phyloP scores from a whole-genome alignment of 2,329 filamentous ascomycete genomes.

The Fusarium cyanostomum region DNA sequence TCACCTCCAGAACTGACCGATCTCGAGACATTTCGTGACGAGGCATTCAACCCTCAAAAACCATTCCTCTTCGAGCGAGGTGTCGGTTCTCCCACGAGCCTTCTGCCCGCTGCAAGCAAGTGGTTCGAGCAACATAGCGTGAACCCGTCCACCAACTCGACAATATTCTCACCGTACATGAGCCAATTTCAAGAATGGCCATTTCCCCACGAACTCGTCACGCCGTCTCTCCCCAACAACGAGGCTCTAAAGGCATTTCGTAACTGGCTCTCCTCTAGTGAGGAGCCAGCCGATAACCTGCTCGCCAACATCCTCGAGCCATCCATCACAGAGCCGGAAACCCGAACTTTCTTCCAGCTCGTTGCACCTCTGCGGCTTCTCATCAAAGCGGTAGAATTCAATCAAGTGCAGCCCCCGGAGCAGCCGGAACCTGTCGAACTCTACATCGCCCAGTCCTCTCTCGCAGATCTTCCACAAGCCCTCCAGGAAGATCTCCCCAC shows the following conservation, averaged over 20 bases:
- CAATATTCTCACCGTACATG: conserved; percentile 44
- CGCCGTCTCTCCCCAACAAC: conserved; percentile 24
- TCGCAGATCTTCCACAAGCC: conserved; percentile 71
- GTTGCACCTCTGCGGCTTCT: conserved; percentile 72
- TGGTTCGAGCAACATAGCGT: conserved; percentile 62
- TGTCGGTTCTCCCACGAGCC: conserved; percentile 46
- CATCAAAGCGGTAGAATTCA: conserved; percentile 63
- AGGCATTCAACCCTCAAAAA: conserved; percentile 60
- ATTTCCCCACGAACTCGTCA: conserved; percentile 54
- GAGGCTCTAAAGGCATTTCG: conserved; percentile 40
- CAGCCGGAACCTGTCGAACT: conserved; percentile 56
- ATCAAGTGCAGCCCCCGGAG: conserved; percentile 40
- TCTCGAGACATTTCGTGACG: conserved; percentile 60
- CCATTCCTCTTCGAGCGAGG: conserved; percentile 62
- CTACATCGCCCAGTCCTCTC: conserved; percentile 86
- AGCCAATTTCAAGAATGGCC: conserved; percentile 43
- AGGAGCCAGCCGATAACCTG: conserved; percentile 43
- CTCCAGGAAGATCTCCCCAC: conserved; percentile 74
- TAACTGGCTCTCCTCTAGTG: conserved; percentile 41
- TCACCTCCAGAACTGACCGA: conserved; percentile 31
- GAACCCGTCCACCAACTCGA: neutral
- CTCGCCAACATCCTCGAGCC: conserved; percentile 46
- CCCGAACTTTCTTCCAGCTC: conserved; percentile 62
- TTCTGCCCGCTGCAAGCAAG: conserved; percentile 62
- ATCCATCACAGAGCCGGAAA: conserved; percentile 34